phyloP scores from a whole-genome alignment of 192 early-diverging fungal species.

The Umbelopsis vinacea region DNA sequence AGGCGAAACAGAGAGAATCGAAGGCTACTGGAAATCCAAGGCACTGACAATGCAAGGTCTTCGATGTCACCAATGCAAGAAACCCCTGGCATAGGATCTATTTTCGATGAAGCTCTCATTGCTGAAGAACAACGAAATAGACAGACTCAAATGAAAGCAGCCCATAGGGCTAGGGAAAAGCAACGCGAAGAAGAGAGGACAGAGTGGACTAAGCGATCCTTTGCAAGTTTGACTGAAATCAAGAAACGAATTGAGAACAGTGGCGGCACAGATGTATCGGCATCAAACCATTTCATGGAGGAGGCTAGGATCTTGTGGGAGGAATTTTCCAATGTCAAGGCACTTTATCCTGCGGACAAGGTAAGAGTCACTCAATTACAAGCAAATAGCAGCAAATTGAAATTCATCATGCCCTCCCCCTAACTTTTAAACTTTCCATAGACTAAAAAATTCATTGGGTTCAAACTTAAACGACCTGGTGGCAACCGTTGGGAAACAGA shows the following conservation, averaged over 20 bases:
- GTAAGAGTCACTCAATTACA: neutral
- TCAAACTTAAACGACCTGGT: neutral
- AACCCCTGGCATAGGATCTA: constrained; percentile 11
- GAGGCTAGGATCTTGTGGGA: constrained; percentile 32
- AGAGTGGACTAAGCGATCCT: neutral
- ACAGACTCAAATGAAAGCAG: neutral
- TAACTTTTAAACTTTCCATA: neutral
- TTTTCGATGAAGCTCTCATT: constrained; percentile 32
- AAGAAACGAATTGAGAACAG: constrained; percentile 15
- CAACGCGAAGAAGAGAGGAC: constrained; percentile 22
- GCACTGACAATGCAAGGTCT: neutral
- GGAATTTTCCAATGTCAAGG: constrained; percentile 31
- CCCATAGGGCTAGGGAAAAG: neutral
- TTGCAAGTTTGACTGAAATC: constrained; percentile 13
- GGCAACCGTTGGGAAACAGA: constrained; percentile 1
- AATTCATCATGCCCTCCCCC: neutral
- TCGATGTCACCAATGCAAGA: constrained; percentile 6
- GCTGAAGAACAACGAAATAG: neutral
- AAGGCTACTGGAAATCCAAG: constrained; percentile 3
- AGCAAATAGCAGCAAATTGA: neutral
- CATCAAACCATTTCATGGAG: constrained; percentile 9
- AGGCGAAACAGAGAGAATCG: constrained; percentile 22
- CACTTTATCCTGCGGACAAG: constrained; percentile 29
- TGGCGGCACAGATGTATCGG: neutral
- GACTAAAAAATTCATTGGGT: constrained; percentile 16